These are phyloP conservation scores for Saccharomycopsis sp. DNA, from an alignment of 805 yeast genomes.

Conservation along the genomic window DNA sequence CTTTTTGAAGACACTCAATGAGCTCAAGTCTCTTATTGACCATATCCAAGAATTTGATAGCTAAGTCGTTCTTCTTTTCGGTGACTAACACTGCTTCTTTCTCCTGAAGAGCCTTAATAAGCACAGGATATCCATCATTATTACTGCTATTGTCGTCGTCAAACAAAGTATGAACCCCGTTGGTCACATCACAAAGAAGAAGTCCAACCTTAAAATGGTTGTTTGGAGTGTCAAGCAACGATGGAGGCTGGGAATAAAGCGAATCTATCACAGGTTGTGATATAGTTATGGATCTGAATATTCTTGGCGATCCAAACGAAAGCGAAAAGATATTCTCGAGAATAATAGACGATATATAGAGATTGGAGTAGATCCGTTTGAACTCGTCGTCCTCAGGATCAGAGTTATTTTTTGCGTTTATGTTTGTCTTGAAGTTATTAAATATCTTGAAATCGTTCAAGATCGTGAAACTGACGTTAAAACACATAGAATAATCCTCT, in stretches of 20 bases:
- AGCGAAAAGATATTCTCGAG: constrained; percentile 49
- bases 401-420: no score
- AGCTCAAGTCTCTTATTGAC: constrained; percentile 31
- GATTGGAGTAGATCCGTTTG: constrained; percentile 32
- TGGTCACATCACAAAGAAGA: constrained; percentile 20
- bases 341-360: constrained; percentile 41
- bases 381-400: constrained; percentile 9
- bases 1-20: constrained; percentile 24
- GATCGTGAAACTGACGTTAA: constrained; percentile 46
- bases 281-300: constrained; percentile 24
- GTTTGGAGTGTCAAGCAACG: constrained; percentile 20
- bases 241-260: background rate
- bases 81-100: constrained; percentile 3
- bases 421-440: constrained; percentile 25
- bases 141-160: background rate
- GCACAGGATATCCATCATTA: no score
- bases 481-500: constrained; percentile 49
- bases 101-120: background rate
- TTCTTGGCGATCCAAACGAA: constrained; percentile 42
- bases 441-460: constrained; percentile 51
- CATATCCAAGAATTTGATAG: constrained; percentile 25
- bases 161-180: background rate
- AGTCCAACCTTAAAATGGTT: constrained; percentile 27
- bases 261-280: background rate
- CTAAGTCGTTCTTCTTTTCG: constrained; percentile 12